Conservation (phyloP, 495 filamentous ascomycete genomes). For the Talaromyces stipitatus region DNA sequence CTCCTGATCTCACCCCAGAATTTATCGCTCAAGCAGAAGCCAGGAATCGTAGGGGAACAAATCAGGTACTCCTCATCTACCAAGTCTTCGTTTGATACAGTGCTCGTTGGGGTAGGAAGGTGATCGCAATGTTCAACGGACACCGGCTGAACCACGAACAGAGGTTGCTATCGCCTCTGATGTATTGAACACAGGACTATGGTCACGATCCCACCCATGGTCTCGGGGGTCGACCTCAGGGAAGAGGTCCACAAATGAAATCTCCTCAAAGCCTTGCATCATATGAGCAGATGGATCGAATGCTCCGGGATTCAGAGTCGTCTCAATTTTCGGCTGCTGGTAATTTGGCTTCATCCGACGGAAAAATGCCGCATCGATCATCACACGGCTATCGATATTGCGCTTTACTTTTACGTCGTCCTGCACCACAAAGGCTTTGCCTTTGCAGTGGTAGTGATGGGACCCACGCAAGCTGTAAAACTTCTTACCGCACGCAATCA, state of each 20-base stretch:
- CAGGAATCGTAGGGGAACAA: conserved; percentile 10
- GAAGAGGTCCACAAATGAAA: too few species aligned
- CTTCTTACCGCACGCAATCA: conserved; percentile 19
- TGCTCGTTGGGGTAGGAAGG: background rate
- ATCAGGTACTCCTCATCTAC: conserved; percentile 12
- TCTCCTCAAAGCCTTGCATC: background rate
- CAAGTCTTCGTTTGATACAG: background rate
- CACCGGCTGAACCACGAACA: background rate
- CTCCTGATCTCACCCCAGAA: conserved; percentile 8
- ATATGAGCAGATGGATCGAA: conserved; percentile 4
- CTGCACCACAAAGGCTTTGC: conserved; percentile 10
- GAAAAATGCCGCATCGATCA: conserved; percentile 9
- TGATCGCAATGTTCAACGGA: background rate
- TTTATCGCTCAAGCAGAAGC: conserved; percentile 12
- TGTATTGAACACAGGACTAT: background rate
- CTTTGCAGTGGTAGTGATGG: conserved; percentile 8
- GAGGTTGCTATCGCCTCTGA: too few species aligned
- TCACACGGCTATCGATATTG: conserved; percentile 7
- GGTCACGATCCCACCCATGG: background rate
- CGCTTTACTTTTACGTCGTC: conserved; percentile 7
- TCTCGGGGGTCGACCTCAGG: background rate
- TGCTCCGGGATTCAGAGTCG: background rate
- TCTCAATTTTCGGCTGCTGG: background rate
- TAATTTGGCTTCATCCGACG: conserved; percentile 10
- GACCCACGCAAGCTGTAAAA: conserved; percentile 15